Conservation (phyloP, 1,284 basidiomycete genomes). For the Schizophyllum amplum region DNA sequence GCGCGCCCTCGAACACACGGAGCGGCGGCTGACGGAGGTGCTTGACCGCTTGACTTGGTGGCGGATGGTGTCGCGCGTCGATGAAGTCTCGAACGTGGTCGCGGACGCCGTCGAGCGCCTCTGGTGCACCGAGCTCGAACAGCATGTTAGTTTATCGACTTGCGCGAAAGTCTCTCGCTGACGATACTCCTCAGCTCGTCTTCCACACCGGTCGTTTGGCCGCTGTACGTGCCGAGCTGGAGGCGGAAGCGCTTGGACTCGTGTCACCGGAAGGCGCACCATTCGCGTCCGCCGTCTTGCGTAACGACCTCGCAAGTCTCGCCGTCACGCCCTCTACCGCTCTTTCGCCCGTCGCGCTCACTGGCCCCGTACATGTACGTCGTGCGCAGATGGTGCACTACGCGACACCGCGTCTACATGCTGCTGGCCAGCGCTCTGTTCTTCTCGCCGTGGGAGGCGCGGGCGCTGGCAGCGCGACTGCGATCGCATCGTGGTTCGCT, state of each 20-base stretch:
- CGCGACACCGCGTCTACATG: constrained; percentile 58
- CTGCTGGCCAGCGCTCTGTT: constrained; percentile 56
- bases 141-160: constrained; percentile 37
- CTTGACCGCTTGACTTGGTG: constrained; percentile 60
- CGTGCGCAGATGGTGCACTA: constrained; percentile 49
- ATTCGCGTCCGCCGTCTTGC: neutral
- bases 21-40: constrained; percentile 40
- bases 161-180: neutral
- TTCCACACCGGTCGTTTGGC: constrained; percentile 64
- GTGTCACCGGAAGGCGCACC: neutral
- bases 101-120: constrained; percentile 39
- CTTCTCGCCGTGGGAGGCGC: constrained; percentile 43
- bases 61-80: constrained; percentile 57
- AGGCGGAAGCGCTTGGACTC: neutral
- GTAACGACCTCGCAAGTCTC: neutral
- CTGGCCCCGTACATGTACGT: constrained; percentile 48
- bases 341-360: constrained; percentile 37
- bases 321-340: neutral
- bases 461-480: constrained; percentile 7
- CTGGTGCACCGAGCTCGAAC: constrained; percentile 64
- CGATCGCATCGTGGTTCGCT: constrained; percentile 33
- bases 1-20: constrained; percentile 39
- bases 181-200: constrained; percentile 40
- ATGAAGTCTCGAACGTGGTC: constrained; percentile 61
- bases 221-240: constrained; percentile 24